These are phyloP conservation scores for Fraxinus greggii DNA, from an alignment of 305 asterid species.

Conservation along the genomic window DNA sequence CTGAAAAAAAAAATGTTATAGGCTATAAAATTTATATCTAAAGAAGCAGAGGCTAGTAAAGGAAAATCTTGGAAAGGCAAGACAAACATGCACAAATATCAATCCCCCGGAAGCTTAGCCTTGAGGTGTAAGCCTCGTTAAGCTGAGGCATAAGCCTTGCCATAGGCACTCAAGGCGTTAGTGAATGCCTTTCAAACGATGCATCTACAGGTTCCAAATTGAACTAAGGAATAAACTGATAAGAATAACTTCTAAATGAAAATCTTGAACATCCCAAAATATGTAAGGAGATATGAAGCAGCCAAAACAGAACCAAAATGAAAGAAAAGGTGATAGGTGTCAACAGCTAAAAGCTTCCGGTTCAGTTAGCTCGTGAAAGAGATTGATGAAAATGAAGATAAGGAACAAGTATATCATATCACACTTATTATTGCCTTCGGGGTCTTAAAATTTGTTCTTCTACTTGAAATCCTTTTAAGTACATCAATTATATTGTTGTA, in stretches of 20 bases:
- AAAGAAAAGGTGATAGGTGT: conserved; percentile 3
- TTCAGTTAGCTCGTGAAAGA: background rate
- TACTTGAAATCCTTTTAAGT: background rate
- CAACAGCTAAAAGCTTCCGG: conserved; percentile 10
- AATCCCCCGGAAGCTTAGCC: background rate
- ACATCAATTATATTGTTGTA: background rate
- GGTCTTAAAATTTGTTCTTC: background rate
- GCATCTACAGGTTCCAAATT: conserved; percentile 7
- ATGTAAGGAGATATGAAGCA: background rate
- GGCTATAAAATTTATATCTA: background rate
- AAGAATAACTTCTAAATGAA: background rate
- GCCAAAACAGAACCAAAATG: background rate
- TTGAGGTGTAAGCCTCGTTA: background rate
- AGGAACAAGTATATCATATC: background rate
- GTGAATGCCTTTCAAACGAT: background rate
- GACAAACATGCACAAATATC: background rate
- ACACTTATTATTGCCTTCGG: background rate
- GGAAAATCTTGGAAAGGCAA: background rate
- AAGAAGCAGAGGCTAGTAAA: background rate
- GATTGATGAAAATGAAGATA: background rate
- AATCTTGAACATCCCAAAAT: conserved; percentile 2
- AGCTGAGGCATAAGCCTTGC: background rate
- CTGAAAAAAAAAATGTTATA: background rate
- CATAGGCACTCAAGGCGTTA: background rate
- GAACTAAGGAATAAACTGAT: conserved; percentile 5